Evolutionary conservation across 331 rosid genomes (phyloP).

Genomic region (Acacia concinna): DNA sequence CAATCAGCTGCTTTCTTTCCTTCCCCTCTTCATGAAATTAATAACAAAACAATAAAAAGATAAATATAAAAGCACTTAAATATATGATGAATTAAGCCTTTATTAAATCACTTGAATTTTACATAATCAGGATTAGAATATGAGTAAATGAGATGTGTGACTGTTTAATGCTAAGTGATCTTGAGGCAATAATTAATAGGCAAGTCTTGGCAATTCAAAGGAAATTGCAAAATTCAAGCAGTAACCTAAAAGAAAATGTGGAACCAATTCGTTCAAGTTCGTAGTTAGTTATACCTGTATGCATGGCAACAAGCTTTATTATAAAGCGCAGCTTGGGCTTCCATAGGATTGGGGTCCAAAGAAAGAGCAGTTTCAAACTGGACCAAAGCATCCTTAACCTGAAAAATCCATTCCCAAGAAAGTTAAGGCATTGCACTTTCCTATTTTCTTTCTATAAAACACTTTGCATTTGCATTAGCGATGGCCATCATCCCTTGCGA

Average conservation of each 20-base stretch:
- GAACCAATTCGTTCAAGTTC: not conserved
- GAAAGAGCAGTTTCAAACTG: constrained; percentile 88
- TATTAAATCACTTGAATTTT: not conserved
- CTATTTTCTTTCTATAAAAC: not conserved
- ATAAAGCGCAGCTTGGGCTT: constrained; percentile 92
- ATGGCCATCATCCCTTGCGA: not conserved
- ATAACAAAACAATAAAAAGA: constrained; percentile 34
- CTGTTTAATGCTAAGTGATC: not conserved
- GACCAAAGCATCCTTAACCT: constrained; percentile 92
- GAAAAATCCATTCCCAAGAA: constrained; percentile 32
- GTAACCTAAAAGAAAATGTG: not conserved
- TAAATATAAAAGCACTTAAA: not conserved
- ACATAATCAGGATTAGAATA: constrained; percentile 1
- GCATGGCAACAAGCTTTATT: constrained; percentile 99
- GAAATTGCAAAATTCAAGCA: not conserved
- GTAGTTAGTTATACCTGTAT: constrained; percentile 56
- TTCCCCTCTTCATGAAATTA: constrained; percentile 80
- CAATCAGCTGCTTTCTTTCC: constrained; percentile 91
- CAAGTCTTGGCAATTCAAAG: constrained; percentile 7
- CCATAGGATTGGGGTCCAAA: constrained; percentile 81
- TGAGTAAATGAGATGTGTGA: constrained; percentile 11
- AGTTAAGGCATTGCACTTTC: not conserved
- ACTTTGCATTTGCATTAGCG: not conserved
- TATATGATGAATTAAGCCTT: not conserved
- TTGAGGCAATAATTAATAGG: not conserved